Conservation (phyloP, 495 filamentous ascomycete species). For the Aspergillus coremiiformis region DNA sequence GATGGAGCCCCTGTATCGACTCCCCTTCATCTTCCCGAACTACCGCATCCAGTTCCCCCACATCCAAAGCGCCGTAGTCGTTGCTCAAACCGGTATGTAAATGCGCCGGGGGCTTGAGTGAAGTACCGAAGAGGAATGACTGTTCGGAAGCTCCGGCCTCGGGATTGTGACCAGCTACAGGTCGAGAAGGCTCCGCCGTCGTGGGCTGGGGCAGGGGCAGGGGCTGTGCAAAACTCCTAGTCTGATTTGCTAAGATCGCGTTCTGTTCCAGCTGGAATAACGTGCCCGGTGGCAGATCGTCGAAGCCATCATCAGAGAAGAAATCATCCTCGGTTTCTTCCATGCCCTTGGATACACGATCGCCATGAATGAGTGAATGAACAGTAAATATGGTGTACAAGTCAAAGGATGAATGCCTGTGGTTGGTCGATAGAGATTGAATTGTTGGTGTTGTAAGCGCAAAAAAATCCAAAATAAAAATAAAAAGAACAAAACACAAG, state of each 20-base stretch:
- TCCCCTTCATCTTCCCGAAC: constrained; percentile 38
- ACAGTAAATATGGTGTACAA: constrained; percentile 1
- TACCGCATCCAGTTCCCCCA: constrained; percentile 48
- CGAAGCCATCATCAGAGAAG: constrained; percentile 59
- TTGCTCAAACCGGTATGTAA: constrained; percentile 38
- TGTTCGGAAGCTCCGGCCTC: constrained; percentile 1
- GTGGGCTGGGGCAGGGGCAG: neutral
- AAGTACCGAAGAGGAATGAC: constrained; percentile 9
- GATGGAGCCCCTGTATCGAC: constrained; percentile 21
- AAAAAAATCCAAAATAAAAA: neutral
- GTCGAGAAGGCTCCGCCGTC: constrained; percentile 12
- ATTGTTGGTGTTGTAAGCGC: neutral
- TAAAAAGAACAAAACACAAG: neutral
- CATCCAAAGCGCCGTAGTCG: constrained; percentile 49
- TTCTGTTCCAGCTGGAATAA: constrained; percentile 49
- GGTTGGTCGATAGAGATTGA: neutral
- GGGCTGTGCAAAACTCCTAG: neutral
- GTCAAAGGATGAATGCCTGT: neutral
- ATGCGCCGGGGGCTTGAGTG: constrained; percentile 24
- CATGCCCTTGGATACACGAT: constrained; percentile 39
- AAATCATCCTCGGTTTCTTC: constrained; percentile 54
- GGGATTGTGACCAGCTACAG: constrained; percentile 3
- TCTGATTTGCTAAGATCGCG: constrained; percentile 47
- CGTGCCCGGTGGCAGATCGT: constrained; percentile 46
- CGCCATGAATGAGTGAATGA: constrained; percentile 35